phyloP scores from a whole-genome alignment of 1,139 yeast species.

The Suhomyces yuchorum region DNA sequence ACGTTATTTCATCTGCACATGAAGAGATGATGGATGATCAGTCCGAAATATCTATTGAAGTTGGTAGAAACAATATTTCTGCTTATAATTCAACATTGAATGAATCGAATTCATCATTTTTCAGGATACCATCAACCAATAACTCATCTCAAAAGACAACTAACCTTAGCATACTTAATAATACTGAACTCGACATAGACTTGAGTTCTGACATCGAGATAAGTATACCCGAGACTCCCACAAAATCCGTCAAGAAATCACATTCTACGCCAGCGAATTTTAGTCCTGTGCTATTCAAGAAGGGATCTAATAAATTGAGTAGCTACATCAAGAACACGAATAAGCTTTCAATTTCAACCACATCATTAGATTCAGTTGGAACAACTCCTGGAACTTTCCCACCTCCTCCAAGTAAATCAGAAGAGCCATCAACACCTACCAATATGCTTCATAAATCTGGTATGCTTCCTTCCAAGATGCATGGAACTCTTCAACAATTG shows the following conservation, averaged over 20 bases:
- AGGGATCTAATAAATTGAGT: slow-evolving; percentile 12
- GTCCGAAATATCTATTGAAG: slow-evolving; percentile 41
- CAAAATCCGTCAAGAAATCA: slow-evolving; percentile 40
- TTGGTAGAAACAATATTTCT: slow-evolving; percentile 40
- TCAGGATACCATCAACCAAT: slow-evolving; percentile 30
- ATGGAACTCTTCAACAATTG: slow-evolving; percentile 18
- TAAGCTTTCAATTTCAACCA: slow-evolving; percentile 14
- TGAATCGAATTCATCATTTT: slow-evolving; percentile 40
- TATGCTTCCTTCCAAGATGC: slow-evolving; percentile 15
- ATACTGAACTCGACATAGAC: slow-evolving; percentile 30
- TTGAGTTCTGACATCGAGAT: slow-evolving; percentile 23
- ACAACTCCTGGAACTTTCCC: not conserved
- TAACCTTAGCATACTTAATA: slow-evolving; percentile 13
- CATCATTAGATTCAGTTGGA: slow-evolving; percentile 6
- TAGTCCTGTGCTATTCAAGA: slow-evolving; percentile 28
- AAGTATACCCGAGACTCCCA: slow-evolving; percentile 46
- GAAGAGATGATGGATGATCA: slow-evolving; percentile 26
- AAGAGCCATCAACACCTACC: slow-evolving; percentile 38
- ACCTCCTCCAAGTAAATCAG: slow-evolving; percentile 5
- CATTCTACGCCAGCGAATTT: slow-evolving; percentile 36
- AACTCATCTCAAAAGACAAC: slow-evolving; percentile 19
- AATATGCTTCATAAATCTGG: slow-evolving; percentile 18
- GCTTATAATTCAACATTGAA: slow-evolving; percentile 24
- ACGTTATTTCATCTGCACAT: slow-evolving; percentile 25
- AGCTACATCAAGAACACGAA: slow-evolving; percentile 12